Base-by-base conservation (phyloP, 176 grass and related monocot species). In the Canna indica region DNA sequence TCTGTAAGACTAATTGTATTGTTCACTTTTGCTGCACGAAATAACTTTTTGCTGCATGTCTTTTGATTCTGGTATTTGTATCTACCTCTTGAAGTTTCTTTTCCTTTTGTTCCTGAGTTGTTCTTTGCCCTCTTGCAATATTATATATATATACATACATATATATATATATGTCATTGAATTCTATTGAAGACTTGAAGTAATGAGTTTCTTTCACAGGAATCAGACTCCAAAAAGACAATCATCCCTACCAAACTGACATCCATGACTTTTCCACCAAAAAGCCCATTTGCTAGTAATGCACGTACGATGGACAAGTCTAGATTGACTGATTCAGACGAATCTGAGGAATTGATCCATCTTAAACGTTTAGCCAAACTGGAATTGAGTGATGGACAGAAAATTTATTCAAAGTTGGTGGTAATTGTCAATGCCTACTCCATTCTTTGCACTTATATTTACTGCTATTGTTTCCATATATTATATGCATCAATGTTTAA, bases 401-500 rank as follows among this genome's bases (percentile, higher is more conserved):
- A 45, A 57, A 78, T 93, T 63, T 85, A 88, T 67, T 79, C 94
- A 46, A 99, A 93, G 78, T 85, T 99, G 73, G 94, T 87, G 89
- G 94, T 99, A 93, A 83, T 82, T 82, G 36, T 71, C 50, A 52
- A 34, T 71, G 75, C 59, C 28, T 42, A 22, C n/a, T 44, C 75
- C n/a, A 83, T 54, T 52, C 59, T 26, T 32, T 77, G 41, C 6
- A 48, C 68, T 39, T 38, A 9, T 36, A 5, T 59, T 50, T 47
- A 12, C 44, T 70, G 27, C 36, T 67, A 20, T 20, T 70, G 28
- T 70, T 9, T 70, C 20, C 12, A 29, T 48, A 70, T 41, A 30
- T 50, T 50, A 20, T 18, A 42, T 70, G 27, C 22, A n/a, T n/a
- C n/a, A n/a, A n/a, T n/a, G n/a, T n/a, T n/a, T n/a, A n/a, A n/a